Evolutionary conservation across 345 rosid species (phyloP), one percentile per base, ranked within the genome.

Genomic region (Stellera chamaejasme): DNA sequence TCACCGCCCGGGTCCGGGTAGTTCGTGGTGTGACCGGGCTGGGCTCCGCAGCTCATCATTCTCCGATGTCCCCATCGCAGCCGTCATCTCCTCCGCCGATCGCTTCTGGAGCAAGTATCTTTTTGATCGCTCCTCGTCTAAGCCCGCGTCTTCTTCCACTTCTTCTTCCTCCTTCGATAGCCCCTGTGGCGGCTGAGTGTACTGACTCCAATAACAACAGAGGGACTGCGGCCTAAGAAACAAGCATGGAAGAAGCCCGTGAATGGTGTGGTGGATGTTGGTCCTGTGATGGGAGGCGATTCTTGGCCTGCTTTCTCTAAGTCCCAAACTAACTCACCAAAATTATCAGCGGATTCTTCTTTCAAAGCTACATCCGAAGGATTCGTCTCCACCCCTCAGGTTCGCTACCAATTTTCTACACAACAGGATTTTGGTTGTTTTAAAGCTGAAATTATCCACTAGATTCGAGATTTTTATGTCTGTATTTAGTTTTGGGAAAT

Each of bases 231-330:
- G 48, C 56, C 71, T 1, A 83, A 71, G 75, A 84, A 75, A 68
- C 73, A 62, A 13, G 85, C 78, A 28, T 81, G 91, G 91, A 81
- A 62, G 42, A 71, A 64, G 65, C 84, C 79, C 19, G 67, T 79
- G 8, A 75, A 73, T 42, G 81, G 72, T 11, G 73, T 71, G 10
- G 48, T 58, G 8, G 82, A 69, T 54, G 69, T 53, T 8, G 66
- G 75, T 48, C 73, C 78, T 43, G 81, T 75, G 52, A 82, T 74
- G 77, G 88, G 81, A 48, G 81, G 77, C 26, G 78, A 50, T 43
- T 68, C 82, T 27, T 84, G 92, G 92, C 87, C 92, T 42, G 85
- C 81, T 59, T 70, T 84, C 41, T 75, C 83, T 11, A 77, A 75
- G 62, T 68, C 88, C 27, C 58, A 80, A 42, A 74, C 67, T 66